phyloP scores from a whole-genome alignment of 495 filamentous ascomycete genomes.

The Penicillium crystallinum region DNA sequence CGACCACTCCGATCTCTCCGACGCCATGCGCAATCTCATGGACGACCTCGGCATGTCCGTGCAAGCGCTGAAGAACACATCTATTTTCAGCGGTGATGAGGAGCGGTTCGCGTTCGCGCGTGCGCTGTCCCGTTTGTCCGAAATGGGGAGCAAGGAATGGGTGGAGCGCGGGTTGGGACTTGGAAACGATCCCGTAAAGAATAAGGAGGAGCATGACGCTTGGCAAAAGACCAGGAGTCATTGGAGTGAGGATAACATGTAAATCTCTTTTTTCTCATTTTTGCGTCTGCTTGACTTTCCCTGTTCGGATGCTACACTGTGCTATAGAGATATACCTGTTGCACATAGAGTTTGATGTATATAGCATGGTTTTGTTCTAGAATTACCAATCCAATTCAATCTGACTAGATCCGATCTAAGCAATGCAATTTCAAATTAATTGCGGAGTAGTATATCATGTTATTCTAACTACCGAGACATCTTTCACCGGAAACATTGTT shows the following conservation, averaged over 20 bases:
- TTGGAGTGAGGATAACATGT: slow-evolving; percentile 74
- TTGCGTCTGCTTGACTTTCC: neutral
- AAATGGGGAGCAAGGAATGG: slow-evolving; percentile 96
- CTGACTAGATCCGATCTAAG: neutral
- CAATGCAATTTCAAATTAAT: too few relatives aligned
- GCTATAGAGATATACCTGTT: slow-evolving; percentile 1
- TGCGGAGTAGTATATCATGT: too few relatives aligned
- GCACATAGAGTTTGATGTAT: slow-evolving; percentile 4
- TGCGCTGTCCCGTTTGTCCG: slow-evolving; percentile 73
- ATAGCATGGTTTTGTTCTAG: neutral
- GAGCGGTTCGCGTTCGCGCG: slow-evolving; percentile 94
- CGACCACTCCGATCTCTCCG: slow-evolving; percentile 60
- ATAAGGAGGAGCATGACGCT: slow-evolving; percentile 56
- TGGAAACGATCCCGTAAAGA: slow-evolving; percentile 53
- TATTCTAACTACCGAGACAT: too few relatives aligned
- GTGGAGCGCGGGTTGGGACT: slow-evolving; percentile 83
- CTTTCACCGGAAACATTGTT: neutral
- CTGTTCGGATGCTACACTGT: neutral
- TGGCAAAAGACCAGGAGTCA: slow-evolving; percentile 62
- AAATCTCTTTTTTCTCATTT: neutral
- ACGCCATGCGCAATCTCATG: slow-evolving; percentile 86
- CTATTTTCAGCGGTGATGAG: slow-evolving; percentile 90
- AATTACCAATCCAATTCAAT: neutral
- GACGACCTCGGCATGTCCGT: slow-evolving; percentile 89
- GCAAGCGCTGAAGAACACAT: slow-evolving; percentile 75